Evolutionary conservation across 129 eudicot genomes (phyloP), one percentile per base, ranked within the genome.

Genomic region (Helianthus tuberosus): DNA sequence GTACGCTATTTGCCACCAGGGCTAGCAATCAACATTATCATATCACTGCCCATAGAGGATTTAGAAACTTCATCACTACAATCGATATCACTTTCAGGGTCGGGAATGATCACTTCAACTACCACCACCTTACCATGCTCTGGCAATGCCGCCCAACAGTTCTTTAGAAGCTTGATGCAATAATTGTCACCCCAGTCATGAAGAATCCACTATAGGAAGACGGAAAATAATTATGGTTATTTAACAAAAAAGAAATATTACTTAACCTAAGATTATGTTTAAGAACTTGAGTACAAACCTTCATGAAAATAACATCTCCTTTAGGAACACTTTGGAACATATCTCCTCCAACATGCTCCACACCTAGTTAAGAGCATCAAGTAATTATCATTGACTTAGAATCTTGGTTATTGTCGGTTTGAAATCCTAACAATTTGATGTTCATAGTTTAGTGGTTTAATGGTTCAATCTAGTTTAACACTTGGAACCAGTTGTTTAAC

Each of bases 1-100:
- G 88, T 76, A 25, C 88, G 77, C 52, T 76, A 79, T 75, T 63
- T 84, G 12, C 84, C 88, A 52, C 80, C 70, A 35, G 82, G 88
- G 60, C 67, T 76, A 35, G 77, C 73, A 36, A 76, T 72, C 74
- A 76, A 35, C 85, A 76, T 72, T 23, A 72, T 7, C 71, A 84
- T 43, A 62, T 84, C 84, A 78, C 59, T 1, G 2, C 50, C 39
- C 8, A 43, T 39, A 36, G 75, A 66, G 5, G 11, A 51, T 6
- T 62, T 71, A 53, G 67, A 63, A 38, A 25, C 17, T 59, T 57
- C 76, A 43, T 71, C 81, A 3, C 6, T 51, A 11, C 3, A 15
- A 23, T 10, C 6, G 0, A 39, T 5, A 69, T 48, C 68, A 35
- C 17, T 50, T 64, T 69, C 83, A 25, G 64, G 84, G 70, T 84